Conservation (phyloP, 2,329 filamentous ascomycete genomes). For the Cordyceps cateniannulata region DNA sequence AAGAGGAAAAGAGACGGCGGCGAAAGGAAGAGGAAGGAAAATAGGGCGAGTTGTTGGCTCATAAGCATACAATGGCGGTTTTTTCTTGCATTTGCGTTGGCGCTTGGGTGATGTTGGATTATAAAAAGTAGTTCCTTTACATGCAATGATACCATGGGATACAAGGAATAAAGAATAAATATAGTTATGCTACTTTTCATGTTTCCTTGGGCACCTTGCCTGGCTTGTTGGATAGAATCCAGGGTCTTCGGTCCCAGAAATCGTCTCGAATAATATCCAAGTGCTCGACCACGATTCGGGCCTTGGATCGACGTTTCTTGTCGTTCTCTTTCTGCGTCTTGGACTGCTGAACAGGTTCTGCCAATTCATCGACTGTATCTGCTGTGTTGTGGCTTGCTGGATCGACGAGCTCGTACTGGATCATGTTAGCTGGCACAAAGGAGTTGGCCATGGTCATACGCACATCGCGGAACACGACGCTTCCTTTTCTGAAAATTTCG, state of each 20-base stretch:
- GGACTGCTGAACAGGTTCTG: constrained; percentile 54
- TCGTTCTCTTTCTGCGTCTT: constrained; percentile 81
- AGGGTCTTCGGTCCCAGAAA: constrained; percentile 85
- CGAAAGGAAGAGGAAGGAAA: constrained; percentile 24
- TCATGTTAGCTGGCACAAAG: constrained; percentile 19
- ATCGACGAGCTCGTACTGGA: constrained; percentile 65
- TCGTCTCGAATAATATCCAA: constrained; percentile 92
- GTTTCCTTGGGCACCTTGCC: constrained; percentile 61
- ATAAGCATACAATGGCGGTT: not conserved
- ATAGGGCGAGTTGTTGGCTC: not conserved
- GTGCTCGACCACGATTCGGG: constrained; percentile 74
- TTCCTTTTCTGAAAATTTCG: constrained; percentile 90
- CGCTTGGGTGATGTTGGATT: not conserved
- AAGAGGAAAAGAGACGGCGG: constrained; percentile 37
- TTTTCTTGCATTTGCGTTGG: constrained; percentile 8
- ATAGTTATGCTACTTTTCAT: constrained; percentile 20
- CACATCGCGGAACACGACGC: constrained; percentile 78
- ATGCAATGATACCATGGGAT: not conserved
- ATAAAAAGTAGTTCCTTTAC: not conserved
- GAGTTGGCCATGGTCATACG: constrained; percentile 21
- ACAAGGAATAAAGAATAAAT: not conserved
- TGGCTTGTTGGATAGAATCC: constrained; percentile 70
- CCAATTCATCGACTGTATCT: constrained; percentile 40
- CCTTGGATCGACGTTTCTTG: constrained; percentile 73
- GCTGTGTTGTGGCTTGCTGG: constrained; percentile 41